Conservation (phyloP, 1,284 basidiomycete genomes). For the Pseudozyma tsukubaensis region DNA sequence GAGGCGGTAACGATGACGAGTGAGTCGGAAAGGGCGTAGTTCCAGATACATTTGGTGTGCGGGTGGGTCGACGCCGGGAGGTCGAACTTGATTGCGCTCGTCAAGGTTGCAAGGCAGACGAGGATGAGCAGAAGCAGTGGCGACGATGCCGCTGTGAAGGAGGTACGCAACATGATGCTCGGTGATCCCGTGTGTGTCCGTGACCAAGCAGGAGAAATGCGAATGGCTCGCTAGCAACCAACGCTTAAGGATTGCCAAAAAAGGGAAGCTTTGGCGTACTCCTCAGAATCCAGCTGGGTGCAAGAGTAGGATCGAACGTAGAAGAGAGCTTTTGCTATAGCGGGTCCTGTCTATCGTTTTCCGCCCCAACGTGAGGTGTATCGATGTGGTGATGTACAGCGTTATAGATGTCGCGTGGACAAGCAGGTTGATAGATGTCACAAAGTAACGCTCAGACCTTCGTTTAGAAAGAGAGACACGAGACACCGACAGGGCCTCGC, state of each 20-base stretch:
- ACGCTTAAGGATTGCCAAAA: no score
- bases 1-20: constrained; percentile 85
- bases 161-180: constrained; percentile 5
- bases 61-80: constrained; percentile 46
- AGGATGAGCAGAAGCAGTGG: constrained; percentile 12
- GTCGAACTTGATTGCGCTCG: constrained; percentile 65
- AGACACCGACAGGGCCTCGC: constrained; percentile 19
- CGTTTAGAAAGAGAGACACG: not conserved
- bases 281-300: no score
- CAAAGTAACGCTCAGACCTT: not conserved
- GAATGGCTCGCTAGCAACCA: no score
- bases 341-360: no score
- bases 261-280: no score
- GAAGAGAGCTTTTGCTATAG: no score
- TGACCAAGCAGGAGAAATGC: not conserved
- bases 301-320: no score
- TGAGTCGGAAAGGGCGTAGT: constrained; percentile 66
- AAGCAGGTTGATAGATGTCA: not conserved
- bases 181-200: not conserved
- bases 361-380: not conserved
- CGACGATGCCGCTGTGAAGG: constrained; percentile 3
- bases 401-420: not conserved
- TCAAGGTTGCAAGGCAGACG: no score
- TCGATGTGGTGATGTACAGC: not conserved
- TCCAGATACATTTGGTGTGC: constrained; percentile 66